Evolutionary conservation across 2,329 filamentous ascomycete species (phyloP).

Genomic region (Pseudogymnoascus sp.): DNA sequence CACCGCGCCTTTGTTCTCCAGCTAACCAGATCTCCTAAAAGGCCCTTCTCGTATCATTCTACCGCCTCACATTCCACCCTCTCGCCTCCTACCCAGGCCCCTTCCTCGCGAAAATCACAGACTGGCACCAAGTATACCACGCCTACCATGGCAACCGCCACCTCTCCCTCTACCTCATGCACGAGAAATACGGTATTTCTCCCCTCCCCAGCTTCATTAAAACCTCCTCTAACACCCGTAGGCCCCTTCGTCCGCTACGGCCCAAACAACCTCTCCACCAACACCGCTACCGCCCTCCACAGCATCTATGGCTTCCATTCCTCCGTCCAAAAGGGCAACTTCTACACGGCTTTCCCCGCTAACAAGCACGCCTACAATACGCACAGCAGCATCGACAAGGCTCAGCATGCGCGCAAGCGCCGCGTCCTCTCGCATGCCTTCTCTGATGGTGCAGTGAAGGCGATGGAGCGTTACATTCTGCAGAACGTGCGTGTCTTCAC

Average conservation of each 20-base stretch:
- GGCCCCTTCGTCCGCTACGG: conserved; percentile 66
- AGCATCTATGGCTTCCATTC: conserved; percentile 57
- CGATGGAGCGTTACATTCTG: conserved; percentile 26
- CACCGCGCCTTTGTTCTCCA: not conserved
- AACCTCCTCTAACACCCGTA: conserved; percentile 23
- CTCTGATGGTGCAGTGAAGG: conserved; percentile 25
- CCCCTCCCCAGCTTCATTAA: conserved; percentile 11
- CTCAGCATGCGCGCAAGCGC: conserved; percentile 61
- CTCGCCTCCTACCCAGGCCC: conserved; percentile 59
- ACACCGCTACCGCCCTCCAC: conserved; percentile 59
- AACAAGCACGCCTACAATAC: conserved; percentile 59
- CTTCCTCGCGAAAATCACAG: conserved; percentile 53
- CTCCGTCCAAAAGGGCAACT: conserved; percentile 60
- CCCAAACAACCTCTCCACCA: conserved; percentile 70
- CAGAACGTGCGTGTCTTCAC: conserved; percentile 48
- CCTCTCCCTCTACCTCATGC: conserved; percentile 61
- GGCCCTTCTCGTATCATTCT: conserved; percentile 29
- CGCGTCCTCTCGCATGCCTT: conserved; percentile 59
- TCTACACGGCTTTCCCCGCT: conserved; percentile 66
- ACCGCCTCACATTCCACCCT: conserved; percentile 56
- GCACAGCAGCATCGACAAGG: conserved; percentile 63
- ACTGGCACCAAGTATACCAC: conserved; percentile 61
- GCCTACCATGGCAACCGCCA: conserved; percentile 69
- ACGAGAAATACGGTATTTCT: conserved; percentile 58
- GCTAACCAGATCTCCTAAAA: not conserved